Base-by-base conservation (phyloP, 257 asterid genomes). In the Prunella vulgaris region DNA sequence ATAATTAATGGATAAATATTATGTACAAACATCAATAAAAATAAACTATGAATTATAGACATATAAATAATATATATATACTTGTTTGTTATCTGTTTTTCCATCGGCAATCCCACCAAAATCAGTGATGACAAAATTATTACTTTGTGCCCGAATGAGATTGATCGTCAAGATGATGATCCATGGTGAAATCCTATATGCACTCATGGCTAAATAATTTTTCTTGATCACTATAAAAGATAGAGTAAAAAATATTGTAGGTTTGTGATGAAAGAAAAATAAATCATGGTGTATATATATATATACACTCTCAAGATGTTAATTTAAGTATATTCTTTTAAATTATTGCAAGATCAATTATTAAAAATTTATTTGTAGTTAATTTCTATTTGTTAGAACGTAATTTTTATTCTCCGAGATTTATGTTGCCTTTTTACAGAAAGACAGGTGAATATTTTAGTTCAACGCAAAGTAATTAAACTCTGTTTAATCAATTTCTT, bases 131-230 rank as follows among this genome's bases (percentile, higher is more conserved):
- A 40, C 5, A 13, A 40, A 40, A 40, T 12, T 40, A 40, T 40
- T 40, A 13, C 7, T 15, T 62, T 68, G 68, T 66, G 65, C 70
- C 61, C 54, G 69, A 64, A 49, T 27, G 61, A 51, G 69, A 9
- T 49, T 64, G 15, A 21, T 25, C 10, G 63, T 7, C 33, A 66
- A 25, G n/a, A 70, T 12, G 17, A 58, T 5, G 48, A 66, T 18
- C 33, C 49, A 35, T 17, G 66, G 30, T 15, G 28, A 77, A 13
- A 25, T 9, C 3, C 57, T 6, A 37, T 5, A 17, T 18, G 52
- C 13, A 56, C 54, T 54, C 64, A 66, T 66, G 14, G 2, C n/a
- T 10, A 9, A 1, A 0, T 38, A 38, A 38, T 38, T n/a, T 38
- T 38, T 38, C 46, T 38, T 38, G 46, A 33, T 42, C n/a, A 20